Base-by-base conservation (phyloP, 2,329 filamentous ascomycete species). In the Fusarium pseudocircinatum region DNA sequence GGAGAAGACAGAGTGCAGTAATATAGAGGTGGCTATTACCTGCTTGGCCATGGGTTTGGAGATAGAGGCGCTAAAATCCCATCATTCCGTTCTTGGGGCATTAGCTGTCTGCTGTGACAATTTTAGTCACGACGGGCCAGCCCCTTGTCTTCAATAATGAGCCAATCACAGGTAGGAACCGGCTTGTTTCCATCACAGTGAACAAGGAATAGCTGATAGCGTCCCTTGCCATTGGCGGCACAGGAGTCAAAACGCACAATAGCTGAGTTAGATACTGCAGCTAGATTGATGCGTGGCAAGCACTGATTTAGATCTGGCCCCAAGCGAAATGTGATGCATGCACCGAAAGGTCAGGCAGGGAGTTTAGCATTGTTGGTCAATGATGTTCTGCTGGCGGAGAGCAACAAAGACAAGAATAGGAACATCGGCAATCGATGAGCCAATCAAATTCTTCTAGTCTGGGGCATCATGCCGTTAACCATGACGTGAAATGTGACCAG, bases 81-180 rank as follows among this genome's bases (percentile, higher is more conserved):
- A 65, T 75, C 72, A 72, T 59, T 60, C 60, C 62, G 63, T 57
- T 58, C 61, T 74, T 50, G 32, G 49, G 52, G 40, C 59, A 42
- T 73, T 58, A 63, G 43, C 47, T 52, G 66, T 60, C 68, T 67
- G 54, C 65, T 75, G 75, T 77, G 75, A 78, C 60, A 56, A 60
- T 49, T 77, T 69, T 75, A 63, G 73, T 76, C 63, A 68, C 75
- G 57, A 63, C 67, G 63, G 53, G 67, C 57, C 57, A 63, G 36
- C 52, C 68, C 67, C 72, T 61, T 59, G 65, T 70, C 63, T 60
- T 53, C 12, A 49, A 30, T 46, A 44, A 44, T 42, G 47, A 62
- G 34, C 76, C 76, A 78, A 78, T 78, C 69, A 67, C 36, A 46
- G 40, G 12, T 32, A 30, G 36, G 50, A 64, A 36, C 28, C 28